Evolutionary conservation across 1,284 basidiomycete genomes (phyloP), one percentile per base, ranked within the genome.

Genomic region (Coniophora puteana): DNA sequence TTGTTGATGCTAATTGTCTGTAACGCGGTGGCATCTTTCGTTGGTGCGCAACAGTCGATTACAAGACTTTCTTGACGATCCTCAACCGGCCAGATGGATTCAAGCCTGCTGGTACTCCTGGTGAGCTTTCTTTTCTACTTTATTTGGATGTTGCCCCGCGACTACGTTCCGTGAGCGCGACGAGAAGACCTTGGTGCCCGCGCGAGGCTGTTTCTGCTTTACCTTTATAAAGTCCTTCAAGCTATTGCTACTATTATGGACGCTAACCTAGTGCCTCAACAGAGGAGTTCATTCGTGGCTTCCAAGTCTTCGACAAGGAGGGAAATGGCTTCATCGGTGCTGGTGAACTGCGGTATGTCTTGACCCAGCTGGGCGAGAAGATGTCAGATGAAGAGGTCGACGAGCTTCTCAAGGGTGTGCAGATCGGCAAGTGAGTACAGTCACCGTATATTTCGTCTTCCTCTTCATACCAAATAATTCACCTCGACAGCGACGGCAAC

Each of bases 211-310:
- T 27, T 14, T 14, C 26, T 27, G 26, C 10, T 27, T 14, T 10
- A 14, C 26, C 26, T 10, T 27, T 14, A 27, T 27, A 27, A 10
- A 10, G 26, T 14, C 10, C 10, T 27, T 14, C 26, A 10, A 10
- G 10, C 14, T 27, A 27, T 27, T n/a, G 10, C 14, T 27, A 10
- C 26, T 14, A 27, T 11, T 38, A n/a, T 16, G 18, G 24, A 20
- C 25, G n/a, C 33, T 34, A 17, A 6, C 8, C 10, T 35, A 22
- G 31, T 37, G 46, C 8, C 21, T 4, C 3, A 37, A 11, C 63
- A 94, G 95, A 98, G 74, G 95, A 99, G 62, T 99, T 98, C 69
- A 92, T 97, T 58, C 92, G 95, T 42, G 96, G 94, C 8, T 99
- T 99, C 79, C 94, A 98, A 60, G 95, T 99, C 14, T 99, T 99